Base-by-base conservation (phyloP, 768 basidiomycete species). In the Amanita inopinata region DNA sequence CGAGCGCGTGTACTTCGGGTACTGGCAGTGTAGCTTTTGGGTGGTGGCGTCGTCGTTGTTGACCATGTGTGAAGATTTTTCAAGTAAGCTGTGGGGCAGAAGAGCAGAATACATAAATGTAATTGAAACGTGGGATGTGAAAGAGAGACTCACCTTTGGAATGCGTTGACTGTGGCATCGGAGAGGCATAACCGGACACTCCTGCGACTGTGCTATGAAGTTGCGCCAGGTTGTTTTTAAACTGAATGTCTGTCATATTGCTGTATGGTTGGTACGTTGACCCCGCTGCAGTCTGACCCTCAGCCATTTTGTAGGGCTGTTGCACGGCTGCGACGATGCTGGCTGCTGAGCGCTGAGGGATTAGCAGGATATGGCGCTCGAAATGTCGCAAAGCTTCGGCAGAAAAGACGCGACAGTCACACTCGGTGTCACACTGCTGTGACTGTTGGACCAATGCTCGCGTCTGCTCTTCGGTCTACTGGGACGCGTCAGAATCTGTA, bases 51-150 rank as follows among this genome's bases (percentile, higher is more conserved):
- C 7, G 72, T 62, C 0, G 80, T 62, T 3, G 70, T 67, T 3
- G 80, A 78, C 82, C 82, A 84, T 17, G 74, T 76, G 23, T 78
- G 72, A 11, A 84, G 63, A 50, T 84, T 84, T 68, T 77, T 81
- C 46, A 74, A 65, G 53, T 84, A 84, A 2, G 73, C 74, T 76
- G 33, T 24, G 6, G 33, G 9, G 33, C 32, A 36, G 9, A 54
- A 53, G 51, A 25, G 27, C n/a, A n/a, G n/a, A n/a, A n/a, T n/a
- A n/a, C n/a, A n/a, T n/a, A n/a, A n/a, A n/a, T n/a, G n/a, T n/a
- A 30, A 20, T 7, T 14, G 45, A n/a, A 24, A 35, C n/a, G 35
- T 39, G 47, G 23, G 31, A 18, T n/a, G 23, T 34, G 9, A 39
- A 37, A 14, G 35, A 25, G 33, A 27, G 32, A 34, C 40, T 50